Base-by-base conservation (phyloP, 495 filamentous ascomycete species). In the Lophiostoma macrostomum region DNA sequence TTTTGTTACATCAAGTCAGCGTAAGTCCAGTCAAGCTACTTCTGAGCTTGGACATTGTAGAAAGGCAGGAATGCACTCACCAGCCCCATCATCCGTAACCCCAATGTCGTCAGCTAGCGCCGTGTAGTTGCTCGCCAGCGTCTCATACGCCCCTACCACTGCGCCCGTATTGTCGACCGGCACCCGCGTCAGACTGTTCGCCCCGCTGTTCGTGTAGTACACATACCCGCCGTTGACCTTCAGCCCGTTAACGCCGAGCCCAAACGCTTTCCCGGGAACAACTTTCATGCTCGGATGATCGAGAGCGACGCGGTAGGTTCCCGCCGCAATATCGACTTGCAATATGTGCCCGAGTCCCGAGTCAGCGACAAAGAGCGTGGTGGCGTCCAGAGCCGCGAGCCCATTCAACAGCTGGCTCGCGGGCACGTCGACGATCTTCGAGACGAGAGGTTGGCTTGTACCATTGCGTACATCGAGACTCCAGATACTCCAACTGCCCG, bases 221-320 rank as follows among this genome's bases (percentile, higher is more conserved):
- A 56, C 13, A 16, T 41, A 40, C 5, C 19, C 24, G 8, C 10
- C 29, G 7, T 14, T n/a, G n/a, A 13, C 7, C 13, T 43, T 48
- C 5, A 56, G n/a, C 8, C 53, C 53, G 20, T 56, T 49, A 16
- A 49, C 30, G 27, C 53, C 53, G 35, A 48, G 41, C 2, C 1
- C 1, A 16, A 39, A 3, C 5, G 40, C 5, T 3, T 19, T 41
- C 14, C 11, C 23, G 20, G n/a, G 14, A 25, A 20, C 23, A 10
- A 30, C 23, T 19, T 16, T 31, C 4, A 49, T 8, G 29, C 19
- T 56, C n/a, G 5, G 14, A 20, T 56, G 43, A 23, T 50, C 29
- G 11, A 40, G 36, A 1, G 42, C 43, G 2, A 34, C 18, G 1
- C 23, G 11, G 22, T 23, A 23, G 6, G 6, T 18, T 3, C 45